Evolutionary conservation across 2,329 filamentous ascomycete genomes (phyloP), one percentile per base, ranked within the genome.

Genomic region (Achaetomium macrosporum): DNA sequence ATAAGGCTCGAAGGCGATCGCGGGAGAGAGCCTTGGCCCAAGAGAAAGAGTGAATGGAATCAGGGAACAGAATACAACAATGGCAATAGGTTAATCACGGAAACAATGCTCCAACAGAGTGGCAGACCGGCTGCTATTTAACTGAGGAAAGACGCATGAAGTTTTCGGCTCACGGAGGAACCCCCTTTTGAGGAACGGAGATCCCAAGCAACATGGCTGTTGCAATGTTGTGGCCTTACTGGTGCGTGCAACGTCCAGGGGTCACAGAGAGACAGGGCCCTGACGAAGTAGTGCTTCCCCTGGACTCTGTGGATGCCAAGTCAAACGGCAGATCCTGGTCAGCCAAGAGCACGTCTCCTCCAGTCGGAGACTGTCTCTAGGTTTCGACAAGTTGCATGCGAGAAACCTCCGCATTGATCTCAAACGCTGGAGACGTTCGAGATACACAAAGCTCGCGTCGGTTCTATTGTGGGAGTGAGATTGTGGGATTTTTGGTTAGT

Each of bases 301-400:
- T 57, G 59, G 25, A 47, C 39, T 46, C 15, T 16, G 47, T 50
- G 47, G 52, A 53, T 45, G 57, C 60, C 59, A 61, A 60, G 60
- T 61, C 55, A 60, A 61, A 60, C 60, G 39, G 52, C 36, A 33
- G 43, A 58, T 55, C 54, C 57, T 51, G 37, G 55, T 9, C 51
- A 45, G 51, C 51, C 55, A 25, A 25, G 25, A 25, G 25, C 25
- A 25, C 41, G 42, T 42, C 53, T 53, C 53, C 49, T 55, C 57
- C 60, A 58, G 50, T 57, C 36, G 49, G 46, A 52, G 43, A 29
- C 36, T 29, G 49, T 35, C 47, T 53, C 42, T n/a, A 51, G 49
- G 57, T 59, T 60, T 61, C 55, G 57, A 56, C 42, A 30, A 50
- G 49, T 55, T 41, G 53, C 54, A 59, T 48, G 54, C 53, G 54